phyloP scores from a whole-genome alignment of 805 yeast genomes.

The Ogataea ramenticola region DNA sequence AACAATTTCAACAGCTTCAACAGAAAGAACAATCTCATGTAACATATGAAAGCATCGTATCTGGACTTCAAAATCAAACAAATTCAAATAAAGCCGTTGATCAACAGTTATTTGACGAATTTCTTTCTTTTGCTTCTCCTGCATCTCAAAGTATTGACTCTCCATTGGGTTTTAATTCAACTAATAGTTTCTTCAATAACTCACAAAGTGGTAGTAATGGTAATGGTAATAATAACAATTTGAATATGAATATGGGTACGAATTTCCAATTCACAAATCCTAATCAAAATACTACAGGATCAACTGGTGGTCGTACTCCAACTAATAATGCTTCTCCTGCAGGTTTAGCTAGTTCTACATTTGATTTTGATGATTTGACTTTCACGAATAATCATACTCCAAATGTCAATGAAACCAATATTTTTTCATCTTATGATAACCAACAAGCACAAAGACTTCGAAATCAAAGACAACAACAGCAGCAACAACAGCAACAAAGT shows the following conservation, averaged over 20 bases:
- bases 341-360: too few relatives aligned
- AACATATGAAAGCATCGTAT: neutral
- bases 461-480: neutral
- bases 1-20: too few relatives aligned
- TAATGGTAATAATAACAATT: neutral
- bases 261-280: too few relatives aligned
- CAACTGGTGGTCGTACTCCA: neutral
- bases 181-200: neutral
- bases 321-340: neutral
- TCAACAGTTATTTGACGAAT: neutral
- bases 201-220: neutral
- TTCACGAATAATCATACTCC: too few relatives aligned
- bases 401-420: too few relatives aligned
- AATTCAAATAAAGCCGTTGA: neutral
- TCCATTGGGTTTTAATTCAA: neutral
- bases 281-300: neutral
- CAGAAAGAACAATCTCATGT: neutral
- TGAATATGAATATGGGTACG: neutral
- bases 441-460: too few relatives aligned
- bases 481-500: neutral
- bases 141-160: neutral
- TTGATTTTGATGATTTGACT: too few relatives aligned
- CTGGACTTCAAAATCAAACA: too few relatives aligned
- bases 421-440: too few relatives aligned
- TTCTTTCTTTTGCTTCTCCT: neutral